Evolutionary conservation across 805 yeast species (phyloP).

Genomic region (Saturnispora dispora): DNA sequence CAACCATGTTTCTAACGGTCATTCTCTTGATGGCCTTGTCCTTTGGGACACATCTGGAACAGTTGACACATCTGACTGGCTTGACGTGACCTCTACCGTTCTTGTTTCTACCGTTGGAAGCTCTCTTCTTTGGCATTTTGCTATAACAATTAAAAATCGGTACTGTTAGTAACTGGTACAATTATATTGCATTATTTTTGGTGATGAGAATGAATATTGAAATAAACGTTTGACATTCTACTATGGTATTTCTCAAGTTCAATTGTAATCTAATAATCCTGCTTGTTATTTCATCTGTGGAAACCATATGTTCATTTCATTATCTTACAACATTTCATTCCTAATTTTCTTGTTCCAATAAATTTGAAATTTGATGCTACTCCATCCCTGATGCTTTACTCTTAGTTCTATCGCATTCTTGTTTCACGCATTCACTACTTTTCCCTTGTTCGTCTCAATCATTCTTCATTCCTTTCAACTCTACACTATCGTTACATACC

Average conservation of each 20-base stretch:
- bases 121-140: conserved; percentile 99
- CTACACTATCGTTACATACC: background rate
- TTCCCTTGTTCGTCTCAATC: too few relatives aligned
- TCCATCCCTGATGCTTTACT: background rate
- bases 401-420: background rate
- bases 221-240: too few relatives aligned
- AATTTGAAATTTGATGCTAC: too few relatives aligned
- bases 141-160: conserved; percentile 8
- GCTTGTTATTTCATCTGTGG: too few relatives aligned
- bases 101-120: conserved; percentile 99
- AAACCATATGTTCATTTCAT: too few relatives aligned
- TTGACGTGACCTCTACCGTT: conserved; percentile 99
- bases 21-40: conserved; percentile 99
- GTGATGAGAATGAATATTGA: background rate
- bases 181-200: too few relatives aligned
- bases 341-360: too few relatives aligned
- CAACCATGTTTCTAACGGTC: conserved; percentile 99
- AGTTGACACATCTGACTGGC: conserved; percentile 99
- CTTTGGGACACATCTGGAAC: conserved; percentile 99
- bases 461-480: background rate
- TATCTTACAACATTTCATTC: too few relatives aligned
- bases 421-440: background rate
- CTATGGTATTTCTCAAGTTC: too few relatives aligned
- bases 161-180: background rate
- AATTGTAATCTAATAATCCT: too few relatives aligned